Conservation (phyloP, 2,329 filamentous ascomycete species). For the Xylaria sp. region DNA sequence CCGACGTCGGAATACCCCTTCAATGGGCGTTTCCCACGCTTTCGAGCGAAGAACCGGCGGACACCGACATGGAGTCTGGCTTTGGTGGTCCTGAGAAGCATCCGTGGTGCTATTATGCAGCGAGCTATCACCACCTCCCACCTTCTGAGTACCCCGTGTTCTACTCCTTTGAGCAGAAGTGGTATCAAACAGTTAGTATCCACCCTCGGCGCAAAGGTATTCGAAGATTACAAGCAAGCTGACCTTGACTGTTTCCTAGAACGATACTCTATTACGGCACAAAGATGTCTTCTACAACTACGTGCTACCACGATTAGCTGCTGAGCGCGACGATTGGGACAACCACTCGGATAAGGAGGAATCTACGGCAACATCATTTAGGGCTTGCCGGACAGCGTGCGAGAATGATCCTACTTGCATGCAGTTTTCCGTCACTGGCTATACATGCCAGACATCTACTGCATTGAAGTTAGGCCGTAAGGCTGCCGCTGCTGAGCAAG, state of each 20-base stretch:
- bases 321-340: slow-evolving; percentile 48
- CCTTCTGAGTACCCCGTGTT: slow-evolving; percentile 56
- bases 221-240: slow-evolving; percentile 1
- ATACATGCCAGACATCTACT: slow-evolving; percentile 46
- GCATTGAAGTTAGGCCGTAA: slow-evolving; percentile 45
- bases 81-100: slow-evolving; percentile 53
- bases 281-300: slow-evolving; percentile 48
- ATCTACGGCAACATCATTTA: slow-evolving; percentile 40
- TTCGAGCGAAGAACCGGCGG: slow-evolving; percentile 53
- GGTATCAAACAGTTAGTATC: slow-evolving; percentile 47
- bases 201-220: not conserved
- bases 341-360: slow-evolving; percentile 47
- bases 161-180: slow-evolving; percentile 58
- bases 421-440: slow-evolving; percentile 48
- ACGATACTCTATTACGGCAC: slow-evolving; percentile 46
- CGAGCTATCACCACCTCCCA: slow-evolving; percentile 61
- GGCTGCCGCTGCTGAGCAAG: slow-evolving; percentile 31
- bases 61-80: slow-evolving; percentile 57
- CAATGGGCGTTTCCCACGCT: slow-evolving; percentile 61
- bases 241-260: slow-evolving; percentile 35
- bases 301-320: slow-evolving; percentile 43
- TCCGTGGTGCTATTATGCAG: slow-evolving; percentile 62
- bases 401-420: slow-evolving; percentile 45
- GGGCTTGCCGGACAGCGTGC: slow-evolving; percentile 45
- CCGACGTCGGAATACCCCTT: slow-evolving; percentile 58